Evolutionary conservation across 169 alveolate genomes (phyloP), one percentile per base, ranked within the genome.

Genomic region (Plasmodium fragile): DNA sequence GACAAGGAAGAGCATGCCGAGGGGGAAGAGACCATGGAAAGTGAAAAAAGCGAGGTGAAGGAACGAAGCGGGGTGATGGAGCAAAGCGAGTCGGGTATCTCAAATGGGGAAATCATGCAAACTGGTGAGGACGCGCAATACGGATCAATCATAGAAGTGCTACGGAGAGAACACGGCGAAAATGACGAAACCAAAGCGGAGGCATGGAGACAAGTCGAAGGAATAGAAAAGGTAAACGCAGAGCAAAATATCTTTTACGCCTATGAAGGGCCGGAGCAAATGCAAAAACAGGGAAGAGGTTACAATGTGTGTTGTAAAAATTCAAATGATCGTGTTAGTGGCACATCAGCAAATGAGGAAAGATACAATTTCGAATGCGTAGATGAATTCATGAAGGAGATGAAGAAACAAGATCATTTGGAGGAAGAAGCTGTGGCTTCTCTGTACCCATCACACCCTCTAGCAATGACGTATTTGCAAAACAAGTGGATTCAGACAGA

Each of bases 401-500:
- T 41, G 83, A 77, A 85, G 53, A 82, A 83, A 30, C 53, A 52
- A 43, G 45, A 71, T 30, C 18, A 59, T 59, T 43, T 83, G n/a
- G 92, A 55, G 8, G 93, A 85, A 52, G 81, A 65, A 30, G 80
- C 84, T 1, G 30, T 55, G 59, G 84, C 80, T 22, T 73, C 81
- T 36, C 79, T 94, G 90, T 84, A 93, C 81, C 96, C 95, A 32
- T 93, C 95, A 11, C 94, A 94, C 78, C 96, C 96, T 32, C 92
- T 94, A 22, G 95, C 93, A 92, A 94, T 94, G 96, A 92, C 96
- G 11, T 94, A 92, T 72, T 83, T 94, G 52, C 96, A 94, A 83
- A 94, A 94, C 45, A 94, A 92, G 75, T 94, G 96, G 96, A 94
- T 94, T 34, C 89, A 89, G n/a, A 82, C 96, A 11, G 96, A 94